Base-by-base conservation (phyloP, 768 basidiomycete genomes). In the Pulveroboletus ravenelii region DNA sequence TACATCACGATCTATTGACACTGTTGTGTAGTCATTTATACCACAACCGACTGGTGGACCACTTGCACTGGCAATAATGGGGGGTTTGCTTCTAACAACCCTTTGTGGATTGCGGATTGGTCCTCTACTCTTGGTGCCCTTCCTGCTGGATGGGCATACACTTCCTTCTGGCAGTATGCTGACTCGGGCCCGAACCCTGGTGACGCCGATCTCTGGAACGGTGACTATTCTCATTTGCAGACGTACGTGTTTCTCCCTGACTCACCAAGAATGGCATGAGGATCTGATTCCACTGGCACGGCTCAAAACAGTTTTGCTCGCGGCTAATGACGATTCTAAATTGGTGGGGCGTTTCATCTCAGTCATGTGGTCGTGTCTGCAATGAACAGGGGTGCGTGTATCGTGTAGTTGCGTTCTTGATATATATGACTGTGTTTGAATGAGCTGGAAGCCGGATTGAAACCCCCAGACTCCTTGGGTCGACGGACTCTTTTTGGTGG, bases 1-100 rank as follows among this genome's bases (percentile, higher is more conserved):
- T 12, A 17, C 29, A 23, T 27, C n/a, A 20, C 6, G 10, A 27
- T 3, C 29, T n/a, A 15, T n/a, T 27, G 20, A 46, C 5, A 27
- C 30, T 35, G 12, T n/a, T 9, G 2, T 37, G 5, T 50, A 78
- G 79, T 79, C 36, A 81, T 84, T 48, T 85, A 85, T 56, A 79
- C 79, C 27, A 81, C 78, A 5, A 83, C 80, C 10, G 70, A 77
- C 61, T 86, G 84, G 84, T 87, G 85, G 85, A 77, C 57, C 10
- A 74, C 72, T 10, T 87, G 85, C 63, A 86, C 85, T 3, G 81
- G 78, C 0, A 79, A 82, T 61, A 79, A 74, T 49, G 66, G 69
- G 13, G 67, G 65, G 4, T 85, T 86, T 54, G 74, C 61, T 1
- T 47, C 59, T 3, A 75, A 68, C 48, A 82, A 77, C 60, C 81